Conservation (phyloP, 2,329 filamentous ascomycete genomes). For the Coccinonectria pachysandricola region DNA sequence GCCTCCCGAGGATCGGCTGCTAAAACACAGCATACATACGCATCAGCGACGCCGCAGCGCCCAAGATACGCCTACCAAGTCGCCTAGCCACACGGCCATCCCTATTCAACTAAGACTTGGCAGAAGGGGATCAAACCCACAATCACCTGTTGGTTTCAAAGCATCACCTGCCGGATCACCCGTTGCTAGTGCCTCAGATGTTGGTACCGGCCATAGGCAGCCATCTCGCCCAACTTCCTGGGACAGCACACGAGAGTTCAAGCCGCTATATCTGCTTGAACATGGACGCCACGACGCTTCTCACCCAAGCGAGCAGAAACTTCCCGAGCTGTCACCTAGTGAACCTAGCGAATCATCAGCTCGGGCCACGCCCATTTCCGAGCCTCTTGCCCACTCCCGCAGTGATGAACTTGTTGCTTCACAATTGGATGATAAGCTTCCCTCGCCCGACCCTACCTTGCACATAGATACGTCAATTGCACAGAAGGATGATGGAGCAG, state of each 20-base stretch:
- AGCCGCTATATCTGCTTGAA: conserved; percentile 75
- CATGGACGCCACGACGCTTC: conserved; percentile 33
- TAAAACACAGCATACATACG: conserved; percentile 27
- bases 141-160: conserved; percentile 29
- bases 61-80: conserved; percentile 37
- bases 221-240: conserved; percentile 46
- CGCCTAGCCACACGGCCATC: conserved; percentile 47
- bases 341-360: conserved; percentile 32
- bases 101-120: conserved; percentile 46
- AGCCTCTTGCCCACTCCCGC: conserved; percentile 16
- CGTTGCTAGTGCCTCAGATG: conserved; percentile 23
- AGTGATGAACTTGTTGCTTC: conserved; percentile 19
- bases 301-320: conserved; percentile 22
- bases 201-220: conserved; percentile 23
- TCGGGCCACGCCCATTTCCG: conserved; percentile 24
- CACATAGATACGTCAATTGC: conserved; percentile 31
- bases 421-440: conserved; percentile 9
- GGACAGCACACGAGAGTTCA: conserved; percentile 59
- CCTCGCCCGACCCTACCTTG: conserved; percentile 19
- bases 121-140: conserved; percentile 33
- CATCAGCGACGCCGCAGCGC: conserved; percentile 40
- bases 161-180: conserved; percentile 30
- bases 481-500: conserved; percentile 37
- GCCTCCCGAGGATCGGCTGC: conserved; percentile 37
- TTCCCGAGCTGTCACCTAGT: conserved; percentile 42